Evolutionary conservation across 805 yeast species (phyloP), one percentile per base, ranked within the genome.

Genomic region (Teunomyces stri): DNA sequence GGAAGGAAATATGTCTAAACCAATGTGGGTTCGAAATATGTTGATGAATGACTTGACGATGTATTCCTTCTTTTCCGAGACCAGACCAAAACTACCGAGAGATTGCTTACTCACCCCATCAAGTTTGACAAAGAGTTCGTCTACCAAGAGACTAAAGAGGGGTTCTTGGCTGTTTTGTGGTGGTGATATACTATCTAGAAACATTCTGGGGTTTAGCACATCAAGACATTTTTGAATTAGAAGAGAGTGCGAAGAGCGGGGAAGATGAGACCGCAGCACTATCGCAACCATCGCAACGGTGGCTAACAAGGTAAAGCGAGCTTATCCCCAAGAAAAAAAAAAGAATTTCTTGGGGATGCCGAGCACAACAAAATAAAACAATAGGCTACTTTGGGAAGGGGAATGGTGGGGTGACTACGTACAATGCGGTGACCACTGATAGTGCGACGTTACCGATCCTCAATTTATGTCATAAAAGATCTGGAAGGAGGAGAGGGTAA

Each of bases 1-100:
- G 1, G 84, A 84, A 0, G 92, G 91, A 54, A 76, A 82, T 3
- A 90, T 74, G 61, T 90, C 67, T 34, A 48, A 35, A 9, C 76
- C 76, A 16, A 72, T 63, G 47, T 70, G 75, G 13, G 63, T 62
- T 38, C 61, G 60, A 60, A 65, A 71, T 5, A 64, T 48, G 12
- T 55, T 48, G 30, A 72, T 54, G 47, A 70, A 72, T 25, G 54
- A 37, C 31, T 57, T 58, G 22, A 72, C 57, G 20, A 68, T 60
- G 36, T 53, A 52, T n/a, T 47, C 46, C 42, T 62, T 65, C 47
- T 61, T 62, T 13, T 61, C 58, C 21, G 62, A 55, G 12, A 61
- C 49, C 40, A 58, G 57, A 2, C 53, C 45, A 50, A 61, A 61
- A 15, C 51, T 45, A 4, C 66, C 65, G n/a, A 65, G 42, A 13